A percentile compares a stretch with the other conserved stretches of the same genome.
Evolutionary conservation across 441 rosid species (phyloP).

Genomic region (Mallotus repandus): DNA sequence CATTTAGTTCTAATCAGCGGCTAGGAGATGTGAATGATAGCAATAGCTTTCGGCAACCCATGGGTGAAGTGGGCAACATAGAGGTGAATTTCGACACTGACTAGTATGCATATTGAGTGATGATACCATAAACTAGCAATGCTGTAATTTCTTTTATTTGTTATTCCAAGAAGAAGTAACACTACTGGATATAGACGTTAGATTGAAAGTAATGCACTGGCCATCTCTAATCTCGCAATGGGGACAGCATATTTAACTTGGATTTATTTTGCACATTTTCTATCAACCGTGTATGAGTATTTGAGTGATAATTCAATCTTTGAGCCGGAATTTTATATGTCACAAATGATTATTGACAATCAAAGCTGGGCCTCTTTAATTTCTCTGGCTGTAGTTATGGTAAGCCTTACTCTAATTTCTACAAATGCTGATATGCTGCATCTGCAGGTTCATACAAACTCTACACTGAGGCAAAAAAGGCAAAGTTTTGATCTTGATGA

Average conservation of each 20-base stretch:
- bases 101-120: too few species aligned
- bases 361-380: not conserved
- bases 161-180: not conserved
- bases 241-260: not conserved
- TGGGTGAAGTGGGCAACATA: slow-evolving; percentile 68
- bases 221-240: not conserved
- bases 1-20: slow-evolving; percentile 38
- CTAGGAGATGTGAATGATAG: slow-evolving; percentile 38
- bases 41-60: slow-evolving; percentile 46
- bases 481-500: slow-evolving; percentile 86
- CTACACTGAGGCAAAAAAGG: slow-evolving; percentile 51
- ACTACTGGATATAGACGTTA: not conserved
- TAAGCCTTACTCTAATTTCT: not conserved
- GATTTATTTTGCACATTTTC: not conserved
- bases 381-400: not conserved
- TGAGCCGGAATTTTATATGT: not conserved
- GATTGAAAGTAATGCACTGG: not conserved
- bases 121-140: not conserved
- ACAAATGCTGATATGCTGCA: not conserved
- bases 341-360: not conserved
- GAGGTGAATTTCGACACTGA: slow-evolving; percentile 46
- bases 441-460: slow-evolving; percentile 50
- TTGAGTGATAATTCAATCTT: not conserved
- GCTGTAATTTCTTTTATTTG: not conserved
- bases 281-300: not conserved